Percentiles rank a stretch among this genome's conserved stretches.
These are phyloP conservation scores for Gaultheria prostrata DNA, from an alignment of 148 eudicot genomes.

Conservation along the genomic window DNA sequence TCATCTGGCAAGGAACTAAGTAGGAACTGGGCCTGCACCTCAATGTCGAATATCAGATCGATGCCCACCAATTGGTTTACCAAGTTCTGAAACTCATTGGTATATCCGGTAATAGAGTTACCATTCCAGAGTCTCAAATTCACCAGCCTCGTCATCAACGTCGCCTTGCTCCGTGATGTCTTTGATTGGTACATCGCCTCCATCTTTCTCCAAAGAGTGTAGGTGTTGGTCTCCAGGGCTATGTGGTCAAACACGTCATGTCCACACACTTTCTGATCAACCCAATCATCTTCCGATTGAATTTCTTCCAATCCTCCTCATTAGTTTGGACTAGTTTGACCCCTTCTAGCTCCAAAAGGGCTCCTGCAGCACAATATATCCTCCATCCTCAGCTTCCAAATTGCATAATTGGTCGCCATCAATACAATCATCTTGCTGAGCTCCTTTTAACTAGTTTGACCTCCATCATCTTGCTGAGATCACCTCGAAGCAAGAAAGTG, in stretches of 20 bases:
- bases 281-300: not conserved
- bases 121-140: not conserved
- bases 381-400: no score
- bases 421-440: no score
- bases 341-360: not conserved
- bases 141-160: not conserved
- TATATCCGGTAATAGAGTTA: not conserved
- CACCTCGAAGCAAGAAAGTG: not conserved
- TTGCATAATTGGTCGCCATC: no score
- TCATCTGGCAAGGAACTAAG: not conserved
- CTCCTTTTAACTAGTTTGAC: no score
- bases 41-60: not conserved
- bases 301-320: not conserved
- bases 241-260: not conserved
- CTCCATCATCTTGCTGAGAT: not conserved
- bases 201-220: not conserved
- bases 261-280: not conserved
- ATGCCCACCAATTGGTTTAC: not conserved
- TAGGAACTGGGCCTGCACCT: not conserved
- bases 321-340: not conserved
- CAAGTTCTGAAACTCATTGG: not conserved
- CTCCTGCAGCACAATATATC: no score
- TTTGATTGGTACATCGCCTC: not conserved
- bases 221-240: not conserved
- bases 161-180: not conserved